These are phyloP conservation scores for Penicillium sp. DNA, from an alignment of 2,329 filamentous ascomycete genomes.

Conservation along the genomic window DNA sequence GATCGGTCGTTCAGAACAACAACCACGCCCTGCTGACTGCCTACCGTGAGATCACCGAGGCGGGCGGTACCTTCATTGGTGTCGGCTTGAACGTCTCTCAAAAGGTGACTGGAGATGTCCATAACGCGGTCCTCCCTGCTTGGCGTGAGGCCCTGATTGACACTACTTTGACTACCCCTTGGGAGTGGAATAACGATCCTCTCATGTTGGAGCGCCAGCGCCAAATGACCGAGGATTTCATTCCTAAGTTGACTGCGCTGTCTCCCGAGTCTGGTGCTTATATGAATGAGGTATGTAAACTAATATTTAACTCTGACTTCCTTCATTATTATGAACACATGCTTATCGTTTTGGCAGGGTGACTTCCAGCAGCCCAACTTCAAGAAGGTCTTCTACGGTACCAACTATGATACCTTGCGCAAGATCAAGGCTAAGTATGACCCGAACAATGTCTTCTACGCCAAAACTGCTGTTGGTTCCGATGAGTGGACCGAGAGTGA, in stretches of 20 bases:
- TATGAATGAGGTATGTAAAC: conserved; percentile 17
- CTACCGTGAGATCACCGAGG: conserved; percentile 37
- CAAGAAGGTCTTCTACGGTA: conserved; percentile 40
- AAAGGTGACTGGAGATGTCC: conserved; percentile 40
- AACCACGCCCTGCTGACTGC: conserved; percentile 31
- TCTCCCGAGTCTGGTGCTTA: conserved; percentile 36
- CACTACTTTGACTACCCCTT: conserved; percentile 37
- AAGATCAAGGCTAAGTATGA: conserved; percentile 43
- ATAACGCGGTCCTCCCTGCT: conserved; percentile 45
- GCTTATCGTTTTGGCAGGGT: conserved; percentile 13
- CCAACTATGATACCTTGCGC: conserved; percentile 36
- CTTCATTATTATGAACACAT: not conserved
- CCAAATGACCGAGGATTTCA: conserved; percentile 42
- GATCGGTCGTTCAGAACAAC: conserved; percentile 35
- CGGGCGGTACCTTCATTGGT: conserved; percentile 37
- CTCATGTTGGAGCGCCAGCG: conserved; percentile 38
- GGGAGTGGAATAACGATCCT: conserved; percentile 37
- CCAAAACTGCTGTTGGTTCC: conserved; percentile 10
- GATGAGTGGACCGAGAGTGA: conserved; percentile 5
- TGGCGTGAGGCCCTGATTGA: conserved; percentile 48
- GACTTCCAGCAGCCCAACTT: conserved; percentile 39
- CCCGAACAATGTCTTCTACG: conserved; percentile 37
- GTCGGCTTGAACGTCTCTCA: conserved; percentile 42
- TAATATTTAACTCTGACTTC: not conserved
- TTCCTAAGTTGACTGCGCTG: conserved; percentile 38